These are phyloP conservation scores for Candida pseudoglaebosa DNA, from an alignment of 805 yeast species.

Conservation along the genomic window DNA sequence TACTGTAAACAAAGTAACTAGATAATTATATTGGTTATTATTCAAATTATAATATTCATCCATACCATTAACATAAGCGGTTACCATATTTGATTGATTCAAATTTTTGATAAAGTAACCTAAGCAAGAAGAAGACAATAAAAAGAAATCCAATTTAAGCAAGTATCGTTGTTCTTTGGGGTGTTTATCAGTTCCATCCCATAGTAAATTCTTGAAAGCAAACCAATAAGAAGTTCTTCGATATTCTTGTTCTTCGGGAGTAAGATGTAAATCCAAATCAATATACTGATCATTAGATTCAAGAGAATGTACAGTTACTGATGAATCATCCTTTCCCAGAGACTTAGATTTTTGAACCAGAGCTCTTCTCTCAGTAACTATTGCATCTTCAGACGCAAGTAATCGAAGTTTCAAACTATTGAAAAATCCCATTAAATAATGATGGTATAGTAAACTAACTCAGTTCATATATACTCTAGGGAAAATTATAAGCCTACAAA, in stretches of 20 bases:
- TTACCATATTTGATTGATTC: conserved; percentile 38
- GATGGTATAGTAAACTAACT: background rate
- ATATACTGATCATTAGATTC: conserved; percentile 15
- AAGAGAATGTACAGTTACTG: conserved; percentile 5
- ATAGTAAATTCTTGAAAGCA: conserved; percentile 22
- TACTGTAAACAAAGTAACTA: conserved; percentile 43
- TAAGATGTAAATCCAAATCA: conserved; percentile 17
- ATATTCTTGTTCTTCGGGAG: conserved; percentile 17
- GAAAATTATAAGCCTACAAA: background rate
- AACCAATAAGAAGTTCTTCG: conserved; percentile 19
- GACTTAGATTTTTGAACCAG: background rate
- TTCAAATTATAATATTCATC: conserved; percentile 38
- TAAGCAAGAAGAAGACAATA: conserved; percentile 53
- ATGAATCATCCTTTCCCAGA: background rate
- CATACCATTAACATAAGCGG: conserved; percentile 48
- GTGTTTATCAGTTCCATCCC: conserved; percentile 38
- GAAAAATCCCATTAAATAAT: background rate
- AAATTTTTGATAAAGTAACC: conserved; percentile 47
- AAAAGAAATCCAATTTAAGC: conserved; percentile 36
- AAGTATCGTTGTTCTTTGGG: conserved; percentile 32
- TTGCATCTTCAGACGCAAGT: conserved; percentile 1
- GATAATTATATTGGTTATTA: conserved; percentile 42
- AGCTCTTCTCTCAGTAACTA: conserved; percentile 1
- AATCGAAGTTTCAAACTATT: background rate
- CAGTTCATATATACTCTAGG: no score